Evolutionary conservation across 1,284 basidiomycete species (phyloP).

Genomic region (Apiotrichum porosum): DNA sequence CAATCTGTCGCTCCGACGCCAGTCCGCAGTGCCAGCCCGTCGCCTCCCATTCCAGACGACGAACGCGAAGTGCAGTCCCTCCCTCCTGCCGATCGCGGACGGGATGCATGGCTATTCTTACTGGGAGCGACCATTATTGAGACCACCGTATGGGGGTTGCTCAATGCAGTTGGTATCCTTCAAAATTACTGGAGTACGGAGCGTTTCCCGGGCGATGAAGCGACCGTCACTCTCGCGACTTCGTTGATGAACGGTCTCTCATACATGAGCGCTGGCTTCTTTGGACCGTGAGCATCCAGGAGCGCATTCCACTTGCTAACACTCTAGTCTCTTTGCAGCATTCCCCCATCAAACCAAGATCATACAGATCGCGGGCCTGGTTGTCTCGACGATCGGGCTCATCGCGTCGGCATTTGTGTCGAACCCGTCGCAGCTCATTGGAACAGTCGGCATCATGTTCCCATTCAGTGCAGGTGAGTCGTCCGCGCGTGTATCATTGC

Average conservation of each 20-base stretch:
- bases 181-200: conserved; percentile 42
- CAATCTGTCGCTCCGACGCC: background rate
- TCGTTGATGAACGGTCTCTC: conserved; percentile 40
- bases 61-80: conserved; percentile 17
- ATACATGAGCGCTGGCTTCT: conserved; percentile 33
- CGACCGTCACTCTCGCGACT: conserved; percentile 31
- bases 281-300: conserved; percentile 37
- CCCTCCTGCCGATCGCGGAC: conserved; percentile 40
- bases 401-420: conserved; percentile 33
- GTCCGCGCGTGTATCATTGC: too few relatives aligned
- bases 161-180: conserved; percentile 43
- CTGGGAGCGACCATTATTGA: conserved; percentile 40
- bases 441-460: conserved; percentile 44
- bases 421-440: conserved; percentile 42
- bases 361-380: conserved; percentile 29
- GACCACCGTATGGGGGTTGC: conserved; percentile 44
- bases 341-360: conserved; percentile 22
- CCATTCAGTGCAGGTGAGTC: conserved; percentile 34
- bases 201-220: conserved; percentile 22
- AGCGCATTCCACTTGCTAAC: conserved; percentile 25
- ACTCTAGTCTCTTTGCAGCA: conserved; percentile 23
- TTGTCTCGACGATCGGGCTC: conserved; percentile 21
- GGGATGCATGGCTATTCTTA: conserved; percentile 43
- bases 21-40: background rate
- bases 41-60: too few relatives aligned